phyloP scores from a whole-genome alignment of 768 basidiomycete species.

The Porphyrellus cyaneotinctus region DNA sequence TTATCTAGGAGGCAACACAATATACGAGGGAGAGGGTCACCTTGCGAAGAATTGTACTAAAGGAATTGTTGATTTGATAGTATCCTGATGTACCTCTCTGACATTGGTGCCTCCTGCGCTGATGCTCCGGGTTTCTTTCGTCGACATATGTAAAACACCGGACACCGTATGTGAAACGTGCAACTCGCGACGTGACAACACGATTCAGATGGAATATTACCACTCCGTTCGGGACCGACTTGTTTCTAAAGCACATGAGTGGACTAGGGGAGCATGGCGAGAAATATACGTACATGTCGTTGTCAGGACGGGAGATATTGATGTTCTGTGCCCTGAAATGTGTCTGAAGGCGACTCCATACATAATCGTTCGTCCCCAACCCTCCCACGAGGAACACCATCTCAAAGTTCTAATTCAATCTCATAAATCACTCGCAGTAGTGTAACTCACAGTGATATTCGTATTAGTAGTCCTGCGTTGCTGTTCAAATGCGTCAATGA shows the following conservation, averaged over 20 bases:
- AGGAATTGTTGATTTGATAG: neutral
- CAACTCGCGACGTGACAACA: neutral
- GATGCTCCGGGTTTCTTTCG: constrained; percentile 3
- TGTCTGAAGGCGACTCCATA: constrained; percentile 3
- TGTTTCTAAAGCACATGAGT: constrained; percentile 1
- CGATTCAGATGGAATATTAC: constrained; percentile 3
- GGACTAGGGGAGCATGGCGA: neutral
- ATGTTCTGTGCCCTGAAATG: neutral
- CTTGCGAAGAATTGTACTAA: constrained; percentile 2
- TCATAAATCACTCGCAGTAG: neutral
- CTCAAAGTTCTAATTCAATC: neutral
- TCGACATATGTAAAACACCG: neutral
- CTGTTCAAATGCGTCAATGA: constrained; percentile 9
- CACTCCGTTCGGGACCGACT: constrained; percentile 9
- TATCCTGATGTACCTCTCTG: neutral
- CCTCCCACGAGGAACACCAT: neutral
- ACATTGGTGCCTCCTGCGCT: neutral
- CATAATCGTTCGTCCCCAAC: constrained; percentile 1
- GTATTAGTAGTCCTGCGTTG: neutral
- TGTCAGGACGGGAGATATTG: constrained; percentile 3
- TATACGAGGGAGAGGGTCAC: neutral
- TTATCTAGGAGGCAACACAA: neutral
- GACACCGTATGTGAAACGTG: constrained; percentile 3
- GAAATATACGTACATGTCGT: constrained; percentile 3
- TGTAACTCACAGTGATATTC: constrained; percentile 2